Conservation (phyloP, 306 rosid genomes). For the Glycine soja region DNA sequence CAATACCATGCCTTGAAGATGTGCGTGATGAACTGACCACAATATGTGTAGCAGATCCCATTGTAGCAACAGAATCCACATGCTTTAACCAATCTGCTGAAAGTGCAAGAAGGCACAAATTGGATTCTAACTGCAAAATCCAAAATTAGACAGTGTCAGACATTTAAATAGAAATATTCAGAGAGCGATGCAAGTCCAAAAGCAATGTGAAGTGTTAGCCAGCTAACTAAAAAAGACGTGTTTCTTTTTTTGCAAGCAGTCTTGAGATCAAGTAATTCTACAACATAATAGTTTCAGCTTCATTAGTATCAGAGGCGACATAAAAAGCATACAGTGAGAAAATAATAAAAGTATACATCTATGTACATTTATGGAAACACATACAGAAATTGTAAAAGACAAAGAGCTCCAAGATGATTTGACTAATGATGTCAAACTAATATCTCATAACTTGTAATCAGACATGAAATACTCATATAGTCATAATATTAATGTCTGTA, state of each 20-base stretch:
- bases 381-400: background rate
- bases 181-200: conserved; percentile 15
- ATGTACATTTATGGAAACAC: no score
- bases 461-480: conserved; percentile 17
- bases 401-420: conserved; percentile 18
- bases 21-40: conserved; percentile 67
- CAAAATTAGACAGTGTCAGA: conserved; percentile 43
- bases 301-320: no score
- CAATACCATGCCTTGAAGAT: conserved; percentile 66
- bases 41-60: conserved; percentile 92
- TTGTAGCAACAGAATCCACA: conserved; percentile 75
- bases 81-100: conserved; percentile 88
- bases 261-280: background rate
- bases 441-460: conserved; percentile 28
- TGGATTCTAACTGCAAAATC: conserved; percentile 77
- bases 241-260: conserved; percentile 27
- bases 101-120: conserved; percentile 70
- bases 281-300: no score
- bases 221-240: conserved; percentile 5
- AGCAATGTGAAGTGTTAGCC: conserved; percentile 28
- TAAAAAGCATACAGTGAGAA: no score
- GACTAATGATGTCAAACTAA: conserved; percentile 32
- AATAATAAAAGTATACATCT: background rate
- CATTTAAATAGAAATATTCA: conserved; percentile 21
- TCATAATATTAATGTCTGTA: background rate